Evolutionary conservation across 2,329 filamentous ascomycete species (phyloP), one percentile per base, ranked within the genome.

Genomic region (Rhynchosporium agropyri): DNA sequence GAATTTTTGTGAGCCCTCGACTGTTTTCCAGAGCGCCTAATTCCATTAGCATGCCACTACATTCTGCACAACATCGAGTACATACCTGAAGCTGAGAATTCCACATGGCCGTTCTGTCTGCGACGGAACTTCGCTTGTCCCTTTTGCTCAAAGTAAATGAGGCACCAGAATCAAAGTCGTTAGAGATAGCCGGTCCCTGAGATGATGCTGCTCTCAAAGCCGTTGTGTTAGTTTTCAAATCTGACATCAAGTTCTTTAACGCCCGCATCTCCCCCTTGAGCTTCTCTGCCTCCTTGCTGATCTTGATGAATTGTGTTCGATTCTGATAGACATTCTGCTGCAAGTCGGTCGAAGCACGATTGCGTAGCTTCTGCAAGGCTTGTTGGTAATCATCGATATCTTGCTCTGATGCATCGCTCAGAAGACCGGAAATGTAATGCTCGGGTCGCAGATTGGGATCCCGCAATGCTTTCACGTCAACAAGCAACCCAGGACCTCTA

Each of bases 1-100:
- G 73, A 96, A 99, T 75, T 98, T 98, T 73, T 99, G 95, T 9
- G 93, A 97, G 1, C 94, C 94, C 76, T 98, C 95, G n/a, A 99
- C 91, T 49, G 90, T 91, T 79, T 97, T 98, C 86, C 95, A 99
- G 51, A 99, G 79, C 29, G 92, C 89, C 76, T 96, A 40, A 1
- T 29, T 9, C 20, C 49, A 31, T 71, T 60, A 69, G 61, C 60
- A 28, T 59, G 20, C 3, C 2, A 13, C 9, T 8, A 38, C 43
- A 26, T 15, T 43, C 46, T 6, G 20, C 38, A 28, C 49, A 20
- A 2, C 6, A 12, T 13, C 36, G 6, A 20, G 20, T 20, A 20
- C 57, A 15, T 67, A 72, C 71, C 66, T 75, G 83, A 83, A 89
- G 86, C 75, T 89, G 86, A 38, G 85, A 83, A 72, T 86, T 88